Evolutionary conservation across 805 yeast species (phyloP).

Genomic region (Phaffomyces antillensis): DNA sequence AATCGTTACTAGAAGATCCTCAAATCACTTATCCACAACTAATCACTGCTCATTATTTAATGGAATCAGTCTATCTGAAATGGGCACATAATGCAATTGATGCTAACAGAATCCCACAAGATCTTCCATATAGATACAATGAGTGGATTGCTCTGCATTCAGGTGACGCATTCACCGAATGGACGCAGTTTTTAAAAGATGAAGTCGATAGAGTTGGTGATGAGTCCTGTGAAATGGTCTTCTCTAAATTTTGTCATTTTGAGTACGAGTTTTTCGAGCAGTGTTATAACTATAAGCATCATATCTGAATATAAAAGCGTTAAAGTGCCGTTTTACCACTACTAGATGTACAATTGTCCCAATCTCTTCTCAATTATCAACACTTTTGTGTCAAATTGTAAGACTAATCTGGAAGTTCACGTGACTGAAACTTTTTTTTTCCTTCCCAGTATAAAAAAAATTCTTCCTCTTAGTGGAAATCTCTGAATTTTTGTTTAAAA

Average conservation of each 20-base stretch:
- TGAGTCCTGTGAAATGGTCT: conserved; percentile 24
- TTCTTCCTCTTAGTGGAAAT: too few species aligned
- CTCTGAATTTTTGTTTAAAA: too few species aligned
- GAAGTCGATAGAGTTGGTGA: conserved; percentile 35
- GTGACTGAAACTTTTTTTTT: too few species aligned
- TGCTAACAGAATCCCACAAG: conserved; percentile 19
- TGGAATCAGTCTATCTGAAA: conserved; percentile 44
- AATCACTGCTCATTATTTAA: conserved; percentile 36
- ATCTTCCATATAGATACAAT: conserved; percentile 37
- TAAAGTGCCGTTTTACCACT: too few species aligned
- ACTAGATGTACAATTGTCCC: too few species aligned
- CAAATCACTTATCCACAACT: conserved; percentile 32
- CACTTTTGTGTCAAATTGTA: too few species aligned
- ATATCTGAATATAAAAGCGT: too few species aligned
- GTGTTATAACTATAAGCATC: conserved; percentile 29
- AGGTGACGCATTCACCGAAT: conserved; percentile 38
- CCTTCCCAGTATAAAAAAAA: too few species aligned
- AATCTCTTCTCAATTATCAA: too few species aligned
- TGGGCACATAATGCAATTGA: conserved; percentile 41
- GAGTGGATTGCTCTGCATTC: conserved; percentile 49
- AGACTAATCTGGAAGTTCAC: too few species aligned
- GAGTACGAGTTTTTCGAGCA: conserved; percentile 42
- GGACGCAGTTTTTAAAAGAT: conserved; percentile 39
- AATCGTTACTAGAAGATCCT: conserved; percentile 23
- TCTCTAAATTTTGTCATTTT: conserved; percentile 29